These are phyloP conservation scores for Stellera chamaejasme DNA, from an alignment of 345 rosid genomes.

Conservation along the genomic window DNA sequence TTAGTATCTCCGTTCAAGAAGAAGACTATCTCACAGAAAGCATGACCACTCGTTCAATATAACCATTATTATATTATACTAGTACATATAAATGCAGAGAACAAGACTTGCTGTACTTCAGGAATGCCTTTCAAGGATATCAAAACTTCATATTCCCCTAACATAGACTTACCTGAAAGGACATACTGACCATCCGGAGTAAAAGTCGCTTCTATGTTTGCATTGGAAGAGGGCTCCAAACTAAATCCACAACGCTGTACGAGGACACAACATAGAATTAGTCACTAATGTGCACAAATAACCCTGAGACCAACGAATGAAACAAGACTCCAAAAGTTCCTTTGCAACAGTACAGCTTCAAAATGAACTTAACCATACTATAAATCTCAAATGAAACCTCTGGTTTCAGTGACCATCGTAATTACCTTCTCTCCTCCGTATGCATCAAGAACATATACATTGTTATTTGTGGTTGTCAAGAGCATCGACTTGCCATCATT, in stretches of 20 bases:
- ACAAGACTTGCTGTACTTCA: too few species aligned
- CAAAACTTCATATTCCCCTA: too few species aligned
- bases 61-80: too few species aligned
- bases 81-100: background rate
- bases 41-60: background rate
- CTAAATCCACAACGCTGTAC: slow-evolving; percentile 85
- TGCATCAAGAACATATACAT: slow-evolving; percentile 86
- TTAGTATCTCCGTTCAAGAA: background rate
- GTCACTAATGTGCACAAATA: background rate
- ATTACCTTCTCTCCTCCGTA: slow-evolving; percentile 93
- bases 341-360: background rate
- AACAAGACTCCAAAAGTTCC: background rate
- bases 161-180: slow-evolving; percentile 53
- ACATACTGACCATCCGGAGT: slow-evolving; percentile 97
- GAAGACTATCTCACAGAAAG: background rate
- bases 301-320: background rate
- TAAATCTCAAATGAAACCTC: background rate
- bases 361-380: background rate
- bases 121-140: too few species aligned
- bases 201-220: slow-evolving; percentile 78
- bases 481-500: slow-evolving; percentile 96
- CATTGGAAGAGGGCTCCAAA: slow-evolving; percentile 80
- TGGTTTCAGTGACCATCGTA: background rate
- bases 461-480: slow-evolving; percentile 80
- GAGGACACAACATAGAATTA: slow-evolving; percentile 8